Evolutionary conservation across 2,329 filamentous ascomycete species (phyloP).

Genomic region (Grosmannia penicillata): DNA sequence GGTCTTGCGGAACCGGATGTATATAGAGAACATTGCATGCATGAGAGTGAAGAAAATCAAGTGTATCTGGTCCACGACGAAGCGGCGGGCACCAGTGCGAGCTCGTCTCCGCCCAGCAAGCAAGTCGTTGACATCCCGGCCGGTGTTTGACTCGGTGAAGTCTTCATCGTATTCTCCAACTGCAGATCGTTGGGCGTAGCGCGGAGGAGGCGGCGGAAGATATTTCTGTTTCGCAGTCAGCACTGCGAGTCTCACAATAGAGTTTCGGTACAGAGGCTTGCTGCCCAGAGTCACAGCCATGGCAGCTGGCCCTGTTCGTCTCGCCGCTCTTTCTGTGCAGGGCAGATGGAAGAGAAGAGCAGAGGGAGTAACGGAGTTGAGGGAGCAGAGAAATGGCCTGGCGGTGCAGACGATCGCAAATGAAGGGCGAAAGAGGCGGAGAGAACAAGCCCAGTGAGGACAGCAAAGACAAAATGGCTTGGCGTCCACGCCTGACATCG

Average conservation of each 20-base stretch:
- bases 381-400: too few relatives aligned
- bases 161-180: too few relatives aligned
- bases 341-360: background rate
- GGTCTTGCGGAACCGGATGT: slow-evolving; percentile 65
- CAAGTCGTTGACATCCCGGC: background rate
- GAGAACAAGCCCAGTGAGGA: too few relatives aligned
- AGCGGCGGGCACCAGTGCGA: slow-evolving; percentile 42
- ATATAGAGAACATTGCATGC: slow-evolving; percentile 75
- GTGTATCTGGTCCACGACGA: slow-evolving; percentile 49
- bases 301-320: too few relatives aligned
- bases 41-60: slow-evolving; percentile 52
- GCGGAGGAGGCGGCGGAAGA: slow-evolving; percentile 19
- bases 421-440: background rate
- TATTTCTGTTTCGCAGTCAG: slow-evolving; percentile 16
- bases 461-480: too few relatives aligned
- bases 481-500: too few relatives aligned
- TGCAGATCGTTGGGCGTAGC: slow-evolving; percentile 12
- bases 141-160: too few relatives aligned
- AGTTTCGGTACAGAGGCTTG: background rate
- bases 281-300: too few relatives aligned
- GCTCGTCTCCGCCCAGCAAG: slow-evolving; percentile 15
- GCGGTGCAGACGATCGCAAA: background rate
- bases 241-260: slow-evolving; percentile 5
- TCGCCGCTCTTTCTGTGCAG: background rate
- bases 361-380: background rate